These are phyloP conservation scores for Agroathelia rolfsii DNA, from an alignment of 1,284 basidiomycete species.

Conservation along the genomic window DNA sequence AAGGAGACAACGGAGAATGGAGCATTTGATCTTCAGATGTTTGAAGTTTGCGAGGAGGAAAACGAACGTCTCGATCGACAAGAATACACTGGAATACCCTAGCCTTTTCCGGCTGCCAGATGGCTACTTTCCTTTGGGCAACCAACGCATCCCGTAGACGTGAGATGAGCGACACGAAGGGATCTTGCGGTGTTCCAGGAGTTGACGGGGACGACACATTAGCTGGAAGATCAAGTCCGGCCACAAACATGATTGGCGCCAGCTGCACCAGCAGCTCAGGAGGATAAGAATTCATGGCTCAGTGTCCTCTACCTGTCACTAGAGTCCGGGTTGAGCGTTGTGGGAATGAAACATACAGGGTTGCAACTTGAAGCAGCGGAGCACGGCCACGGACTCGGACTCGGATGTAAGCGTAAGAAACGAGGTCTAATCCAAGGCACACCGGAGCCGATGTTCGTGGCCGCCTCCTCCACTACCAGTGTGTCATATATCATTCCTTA, in stretches of 20 bases:
- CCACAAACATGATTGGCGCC: conserved; percentile 87
- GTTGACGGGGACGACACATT: conserved; percentile 17
- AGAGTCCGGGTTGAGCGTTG: too few species aligned
- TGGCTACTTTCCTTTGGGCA: conserved; percentile 46
- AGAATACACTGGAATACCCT: conserved; percentile 73
- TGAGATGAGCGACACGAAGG: conserved; percentile 41
- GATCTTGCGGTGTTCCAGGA: conserved; percentile 34
- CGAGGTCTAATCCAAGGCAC: too few species aligned
- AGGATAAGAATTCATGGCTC: conserved; percentile 94
- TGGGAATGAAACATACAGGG: too few species aligned
- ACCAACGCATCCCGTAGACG: conserved; percentile 58
- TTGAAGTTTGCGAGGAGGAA: conserved; percentile 79
- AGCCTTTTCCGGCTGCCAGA: conserved; percentile 56
- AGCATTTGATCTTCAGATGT: conserved; percentile 40
- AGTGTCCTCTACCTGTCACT: too few species aligned
- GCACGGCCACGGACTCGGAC: too few species aligned
- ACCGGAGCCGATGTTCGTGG: too few species aligned
- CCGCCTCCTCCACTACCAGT: too few species aligned
- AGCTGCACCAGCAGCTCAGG: conserved; percentile 76
- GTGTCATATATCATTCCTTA: too few species aligned
- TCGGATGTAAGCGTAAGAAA: too few species aligned
- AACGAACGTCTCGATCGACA: conserved; percentile 74
- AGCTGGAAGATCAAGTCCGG: conserved; percentile 52
- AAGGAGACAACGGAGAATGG: conserved; percentile 86
- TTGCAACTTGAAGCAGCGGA: too few species aligned